Evolutionary conservation across 31 red algal species (phyloP).

Genomic region (Endocladia muricata): DNA sequence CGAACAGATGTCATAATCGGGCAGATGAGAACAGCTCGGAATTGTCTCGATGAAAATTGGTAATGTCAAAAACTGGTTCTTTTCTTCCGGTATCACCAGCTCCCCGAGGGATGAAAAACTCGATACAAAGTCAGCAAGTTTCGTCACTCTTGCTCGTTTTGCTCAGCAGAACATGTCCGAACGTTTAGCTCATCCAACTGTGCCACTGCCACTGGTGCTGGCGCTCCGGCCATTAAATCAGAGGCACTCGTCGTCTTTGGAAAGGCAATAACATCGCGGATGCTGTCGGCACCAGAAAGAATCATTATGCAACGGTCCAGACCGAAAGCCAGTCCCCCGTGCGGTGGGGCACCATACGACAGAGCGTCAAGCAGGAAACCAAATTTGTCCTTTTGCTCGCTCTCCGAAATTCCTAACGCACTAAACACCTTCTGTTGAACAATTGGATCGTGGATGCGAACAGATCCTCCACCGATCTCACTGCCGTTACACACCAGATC

Average conservation of each 20-base stretch:
- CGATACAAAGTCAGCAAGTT: background rate
- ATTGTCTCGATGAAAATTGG: too few relatives aligned
- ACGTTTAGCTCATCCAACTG: constrained; percentile 80
- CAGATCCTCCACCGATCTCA: constrained; percentile 99
- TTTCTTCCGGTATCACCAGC: too few relatives aligned
- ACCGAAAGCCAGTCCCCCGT: constrained; percentile 98
- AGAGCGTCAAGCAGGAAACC: constrained; percentile 93
- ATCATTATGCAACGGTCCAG: constrained; percentile 97
- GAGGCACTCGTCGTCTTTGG: constrained; percentile 94
- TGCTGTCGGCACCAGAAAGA: constrained; percentile 67
- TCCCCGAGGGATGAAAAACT: background rate
- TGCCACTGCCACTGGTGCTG: constrained; percentile 56
- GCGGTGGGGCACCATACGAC: constrained; percentile 91
- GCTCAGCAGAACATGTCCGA: constrained; percentile 20
- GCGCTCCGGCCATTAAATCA: constrained; percentile 97
- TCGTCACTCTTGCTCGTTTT: background rate
- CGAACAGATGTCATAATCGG: too few relatives aligned
- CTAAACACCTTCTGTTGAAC: constrained; percentile 83
- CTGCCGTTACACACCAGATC: constrained; percentile 98
- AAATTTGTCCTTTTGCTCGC: constrained; percentile 91
- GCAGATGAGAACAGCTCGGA: too few relatives aligned
- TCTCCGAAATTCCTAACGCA: constrained; percentile 64
- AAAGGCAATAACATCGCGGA: constrained; percentile 98
- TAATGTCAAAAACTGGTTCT: too few relatives aligned
- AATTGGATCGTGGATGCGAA: constrained; percentile 87